Conservation (phyloP, 2,329 filamentous ascomycete genomes). For the Neodidymelliopsis sp. region DNA sequence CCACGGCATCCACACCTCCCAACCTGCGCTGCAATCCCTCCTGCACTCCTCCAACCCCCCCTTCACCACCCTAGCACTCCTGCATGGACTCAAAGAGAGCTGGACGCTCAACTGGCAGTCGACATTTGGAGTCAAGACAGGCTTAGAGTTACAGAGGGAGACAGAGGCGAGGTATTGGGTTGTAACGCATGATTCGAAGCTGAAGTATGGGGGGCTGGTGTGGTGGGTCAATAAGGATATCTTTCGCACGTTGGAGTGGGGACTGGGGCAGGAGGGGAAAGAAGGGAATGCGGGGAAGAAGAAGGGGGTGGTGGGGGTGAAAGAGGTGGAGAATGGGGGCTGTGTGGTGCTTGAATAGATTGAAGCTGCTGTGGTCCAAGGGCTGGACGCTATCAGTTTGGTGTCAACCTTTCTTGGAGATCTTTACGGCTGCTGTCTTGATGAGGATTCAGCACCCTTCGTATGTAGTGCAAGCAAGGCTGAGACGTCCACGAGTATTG, state of each 20-base stretch:
- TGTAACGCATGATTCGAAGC: slow-evolving; percentile 9
- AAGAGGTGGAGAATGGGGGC: slow-evolving; percentile 2
- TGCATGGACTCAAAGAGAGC: slow-evolving; percentile 16
- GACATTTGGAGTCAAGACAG: slow-evolving; percentile 9
- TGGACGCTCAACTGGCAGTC: slow-evolving; percentile 6
- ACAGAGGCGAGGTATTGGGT: slow-evolving; percentile 13
- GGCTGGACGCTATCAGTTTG: too few relatives aligned
- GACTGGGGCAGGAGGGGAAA: slow-evolving; percentile 1
- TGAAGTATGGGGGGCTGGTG: slow-evolving; percentile 11
- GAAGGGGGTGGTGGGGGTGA: background rate
- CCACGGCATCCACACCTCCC: slow-evolving; percentile 7
- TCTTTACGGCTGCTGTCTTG: too few relatives aligned
- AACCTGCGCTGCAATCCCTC: slow-evolving; percentile 14
- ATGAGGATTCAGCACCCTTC: too few relatives aligned
- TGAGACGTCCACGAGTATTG: too few relatives aligned
- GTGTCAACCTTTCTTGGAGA: too few relatives aligned
- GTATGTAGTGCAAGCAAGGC: too few relatives aligned
- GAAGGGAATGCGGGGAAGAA: background rate
- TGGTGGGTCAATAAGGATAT: slow-evolving; percentile 3
- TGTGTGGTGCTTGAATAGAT: slow-evolving; percentile 1
- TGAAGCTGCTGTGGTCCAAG: too few relatives aligned
- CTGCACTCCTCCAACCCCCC: background rate
- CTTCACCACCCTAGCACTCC: slow-evolving; percentile 5
- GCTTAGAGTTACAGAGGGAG: slow-evolving; percentile 6
- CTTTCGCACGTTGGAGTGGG: slow-evolving; percentile 10